These are phyloP conservation scores for Skeletonema menzelii DNA, from an alignment of 108 stramenopile species.

Conservation along the genomic window DNA sequence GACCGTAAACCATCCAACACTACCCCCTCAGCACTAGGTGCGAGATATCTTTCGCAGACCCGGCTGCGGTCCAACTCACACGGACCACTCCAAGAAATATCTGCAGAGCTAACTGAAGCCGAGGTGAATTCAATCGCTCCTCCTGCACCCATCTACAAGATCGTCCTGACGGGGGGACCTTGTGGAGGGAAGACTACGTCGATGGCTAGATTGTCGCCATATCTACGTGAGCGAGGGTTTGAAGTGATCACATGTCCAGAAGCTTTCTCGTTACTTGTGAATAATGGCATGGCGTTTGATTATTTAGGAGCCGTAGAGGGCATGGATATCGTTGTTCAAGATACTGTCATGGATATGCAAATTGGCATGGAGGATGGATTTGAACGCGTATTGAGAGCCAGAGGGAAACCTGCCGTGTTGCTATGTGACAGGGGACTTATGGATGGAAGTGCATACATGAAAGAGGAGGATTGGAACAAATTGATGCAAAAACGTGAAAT, in stretches of 20 bases:
- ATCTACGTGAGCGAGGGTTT: constrained; percentile 82
- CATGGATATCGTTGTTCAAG: constrained; percentile 80
- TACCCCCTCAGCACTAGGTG: constrained; percentile 7
- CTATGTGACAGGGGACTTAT: constrained; percentile 94
- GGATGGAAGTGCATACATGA: constrained; percentile 93
- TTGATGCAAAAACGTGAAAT: constrained; percentile 55
- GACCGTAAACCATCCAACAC: constrained; percentile 1
- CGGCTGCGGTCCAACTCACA: constrained; percentile 42
- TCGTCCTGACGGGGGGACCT: constrained; percentile 95
- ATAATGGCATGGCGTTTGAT: constrained; percentile 81
- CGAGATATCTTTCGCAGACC: constrained; percentile 12
- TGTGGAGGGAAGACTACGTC: constrained; percentile 97
- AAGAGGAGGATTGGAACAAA: constrained; percentile 60
- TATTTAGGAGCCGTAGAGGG: constrained; percentile 76
- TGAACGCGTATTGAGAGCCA: constrained; percentile 68
- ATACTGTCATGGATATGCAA: constrained; percentile 83
- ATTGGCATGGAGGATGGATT: constrained; percentile 87
- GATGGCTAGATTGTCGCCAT: constrained; percentile 53
- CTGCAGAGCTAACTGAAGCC: constrained; percentile 17
- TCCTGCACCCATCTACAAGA: constrained; percentile 53
- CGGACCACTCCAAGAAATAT: constrained; percentile 13
- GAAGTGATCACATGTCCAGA: constrained; percentile 93
- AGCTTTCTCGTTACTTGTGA: constrained; percentile 83
- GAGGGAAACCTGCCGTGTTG: constrained; percentile 82
- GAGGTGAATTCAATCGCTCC: constrained; percentile 45